A percentile compares a stretch with the other conserved stretches of the same genome.
These are phyloP conservation scores for Colletotrichum siamense DNA, from an alignment of 2,329 filamentous ascomycete species.

Conservation along the genomic window DNA sequence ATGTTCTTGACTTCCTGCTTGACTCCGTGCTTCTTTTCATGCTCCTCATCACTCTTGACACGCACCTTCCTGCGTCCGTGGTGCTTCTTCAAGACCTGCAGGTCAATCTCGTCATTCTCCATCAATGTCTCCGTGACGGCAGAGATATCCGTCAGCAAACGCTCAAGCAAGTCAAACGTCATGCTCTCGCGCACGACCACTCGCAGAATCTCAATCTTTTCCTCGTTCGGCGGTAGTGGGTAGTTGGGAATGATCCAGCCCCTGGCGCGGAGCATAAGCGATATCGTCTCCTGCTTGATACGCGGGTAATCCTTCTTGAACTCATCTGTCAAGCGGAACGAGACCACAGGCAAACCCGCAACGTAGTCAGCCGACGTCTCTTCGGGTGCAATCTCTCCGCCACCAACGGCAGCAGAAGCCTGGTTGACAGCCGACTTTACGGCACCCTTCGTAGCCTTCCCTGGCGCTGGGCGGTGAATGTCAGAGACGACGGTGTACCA, in stretches of 20 bases:
- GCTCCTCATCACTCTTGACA: slow-evolving; percentile 12
- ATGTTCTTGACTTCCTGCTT: slow-evolving; percentile 3
- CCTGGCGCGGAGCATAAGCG: slow-evolving; percentile 66
- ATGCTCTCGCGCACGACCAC: slow-evolving; percentile 71
- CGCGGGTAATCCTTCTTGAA: slow-evolving; percentile 67
- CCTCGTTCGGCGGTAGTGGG: slow-evolving; percentile 65
- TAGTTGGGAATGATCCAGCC: slow-evolving; percentile 79
- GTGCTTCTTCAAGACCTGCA: slow-evolving; percentile 19
- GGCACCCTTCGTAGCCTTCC: slow-evolving; percentile 16
- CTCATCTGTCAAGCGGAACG: slow-evolving; percentile 66
- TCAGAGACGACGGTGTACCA: slow-evolving; percentile 72
- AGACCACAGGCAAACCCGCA: slow-evolving; percentile 71
- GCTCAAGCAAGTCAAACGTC: slow-evolving; percentile 71
- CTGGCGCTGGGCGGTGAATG: slow-evolving; percentile 64
- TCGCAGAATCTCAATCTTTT: slow-evolving; percentile 69
- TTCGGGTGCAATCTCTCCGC: slow-evolving; percentile 28
- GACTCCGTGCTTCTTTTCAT: neutral
- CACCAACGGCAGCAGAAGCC: slow-evolving; percentile 44
- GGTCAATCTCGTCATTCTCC: slow-evolving; percentile 28
- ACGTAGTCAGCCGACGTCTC: slow-evolving; percentile 66
- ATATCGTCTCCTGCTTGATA: slow-evolving; percentile 68
- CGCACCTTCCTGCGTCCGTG: slow-evolving; percentile 1
- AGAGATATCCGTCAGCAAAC: slow-evolving; percentile 65
- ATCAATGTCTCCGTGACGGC: slow-evolving; percentile 67
- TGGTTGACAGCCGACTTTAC: slow-evolving; percentile 25